Evolutionary conservation across 352 stramenopile species (phyloP).

Genomic region (Phytopythium delawarense): DNA sequence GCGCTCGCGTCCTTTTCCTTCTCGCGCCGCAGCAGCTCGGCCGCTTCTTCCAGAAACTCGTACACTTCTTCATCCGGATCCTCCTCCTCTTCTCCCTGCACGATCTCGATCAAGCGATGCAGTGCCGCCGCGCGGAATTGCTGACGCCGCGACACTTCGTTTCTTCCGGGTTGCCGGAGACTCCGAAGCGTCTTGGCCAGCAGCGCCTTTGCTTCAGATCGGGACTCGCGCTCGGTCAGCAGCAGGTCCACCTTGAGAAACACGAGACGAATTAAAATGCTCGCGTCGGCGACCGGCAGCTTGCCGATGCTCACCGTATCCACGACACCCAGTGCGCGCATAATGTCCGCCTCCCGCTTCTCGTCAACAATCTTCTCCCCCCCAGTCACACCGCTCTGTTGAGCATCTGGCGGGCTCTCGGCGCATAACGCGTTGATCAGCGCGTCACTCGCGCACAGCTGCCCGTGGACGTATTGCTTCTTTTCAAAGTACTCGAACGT

Average conservation of each 20-base stretch:
- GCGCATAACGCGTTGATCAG: conserved; percentile 22
- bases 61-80: conserved; percentile 24
- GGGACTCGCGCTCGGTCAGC: conserved; percentile 1
- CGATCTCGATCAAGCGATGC: conserved; percentile 23
- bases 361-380: conserved; percentile 2
- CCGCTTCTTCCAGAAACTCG: conserved; percentile 24
- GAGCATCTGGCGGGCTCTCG: conserved; percentile 4
- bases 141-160: conserved; percentile 19
- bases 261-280: conserved; percentile 30
- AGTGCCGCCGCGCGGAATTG: conserved; percentile 17
- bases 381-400: background rate
- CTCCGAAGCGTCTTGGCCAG: conserved; percentile 26
- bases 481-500: conserved; percentile 48
- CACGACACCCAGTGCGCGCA: conserved; percentile 37
- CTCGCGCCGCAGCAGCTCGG: conserved; percentile 17
- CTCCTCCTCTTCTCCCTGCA: conserved; percentile 13
- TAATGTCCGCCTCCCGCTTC: conserved; percentile 13
- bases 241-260: conserved; percentile 39
- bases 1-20: conserved; percentile 10
- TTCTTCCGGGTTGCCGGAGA: conserved; percentile 14
- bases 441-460: conserved; percentile 34
- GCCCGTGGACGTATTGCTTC: conserved; percentile 35
- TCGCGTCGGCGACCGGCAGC: conserved; percentile 21
- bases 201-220: conserved; percentile 17
- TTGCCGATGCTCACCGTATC: conserved; percentile 34